Base-by-base conservation (phyloP, 2,329 filamentous ascomycete species). In the Tolypocladium paradoxum region DNA sequence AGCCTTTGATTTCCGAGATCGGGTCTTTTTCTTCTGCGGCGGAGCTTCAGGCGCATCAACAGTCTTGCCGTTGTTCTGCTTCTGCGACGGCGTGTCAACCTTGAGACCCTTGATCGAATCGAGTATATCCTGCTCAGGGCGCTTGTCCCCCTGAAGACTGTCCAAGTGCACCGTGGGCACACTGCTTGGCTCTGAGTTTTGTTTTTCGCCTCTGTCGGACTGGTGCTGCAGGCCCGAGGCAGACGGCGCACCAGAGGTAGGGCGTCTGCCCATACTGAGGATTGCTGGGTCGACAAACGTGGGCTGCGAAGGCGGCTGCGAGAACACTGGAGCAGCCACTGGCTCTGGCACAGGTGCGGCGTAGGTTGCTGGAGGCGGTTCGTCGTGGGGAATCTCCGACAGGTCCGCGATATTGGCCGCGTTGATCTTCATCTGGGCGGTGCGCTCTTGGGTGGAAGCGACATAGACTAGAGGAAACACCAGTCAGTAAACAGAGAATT, bases 231-330 rank as follows among this genome's bases (percentile, higher is more conserved):
- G 40, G 14, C 56, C 56, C 11, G 59, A 57, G n/a, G 62, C 60
- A 6, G 63, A 62, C 2, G 60, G 60, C 12, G 65, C 60, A 16
- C 54, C 62, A 0, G 64, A 62, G 29, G 59, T 64, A 1, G 75
- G 71, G 4, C 68, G 71, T 48, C 73, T 72, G 24, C 74, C 74
- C 49, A 88, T 79, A 64, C 88, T 90, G 47, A 95, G 66, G 53
- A 95, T 95, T 4, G 89, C 89, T 12, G 89, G 89, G 61, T 95
- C 89, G n/a, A 85, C 77, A 62, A 93, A 90, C 0, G 74, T 62
- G 33, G 71, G 60, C 57, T 71, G 66, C 51, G 60, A 55, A 46
- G 62, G 59, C 37, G 62, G 66, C 50, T 62, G 57, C n/a, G 63
- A 54, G 24, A 65, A 53, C 6, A 58, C 51, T 18, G 67, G 58